These are phyloP conservation scores for Phaeosphaeriaceae sp. DNA, from an alignment of 2,329 filamentous ascomycete genomes.

Conservation along the genomic window DNA sequence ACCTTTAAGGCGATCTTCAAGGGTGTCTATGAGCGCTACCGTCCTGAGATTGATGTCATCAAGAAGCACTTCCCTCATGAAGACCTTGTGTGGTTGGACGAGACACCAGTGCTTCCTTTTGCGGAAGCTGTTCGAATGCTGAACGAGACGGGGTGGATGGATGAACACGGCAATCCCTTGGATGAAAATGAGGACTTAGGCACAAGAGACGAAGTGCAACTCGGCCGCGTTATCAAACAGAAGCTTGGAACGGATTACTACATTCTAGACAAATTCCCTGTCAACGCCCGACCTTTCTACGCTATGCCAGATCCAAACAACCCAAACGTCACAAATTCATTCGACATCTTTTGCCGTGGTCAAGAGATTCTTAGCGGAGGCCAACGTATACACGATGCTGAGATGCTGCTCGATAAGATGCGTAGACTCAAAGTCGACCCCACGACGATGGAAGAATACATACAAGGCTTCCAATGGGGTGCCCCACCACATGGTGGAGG, in stretches of 20 bases:
- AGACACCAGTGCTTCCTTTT: conserved; percentile 84
- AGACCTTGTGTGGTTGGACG: conserved; percentile 83
- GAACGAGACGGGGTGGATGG: conserved; percentile 75
- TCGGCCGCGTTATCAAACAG: conserved; percentile 83
- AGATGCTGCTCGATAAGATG: conserved; percentile 79
- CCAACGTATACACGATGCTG: conserved; percentile 86
- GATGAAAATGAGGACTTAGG: conserved; percentile 79
- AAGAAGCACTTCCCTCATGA: conserved; percentile 86
- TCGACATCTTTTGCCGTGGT: conserved; percentile 91
- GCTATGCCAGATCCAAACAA: conserved; percentile 82
- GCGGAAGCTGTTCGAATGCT: conserved; percentile 80
- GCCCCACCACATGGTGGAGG: conserved; percentile 89
- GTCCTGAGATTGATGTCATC: conserved; percentile 76
- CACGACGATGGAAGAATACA: conserved; percentile 86
- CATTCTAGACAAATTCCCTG: conserved; percentile 91
- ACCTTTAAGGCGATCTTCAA: conserved; percentile 82
- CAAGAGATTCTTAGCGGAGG: conserved; percentile 93
- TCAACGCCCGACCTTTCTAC: conserved; percentile 85
- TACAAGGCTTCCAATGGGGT: conserved; percentile 86
- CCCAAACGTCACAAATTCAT: conserved; percentile 81
- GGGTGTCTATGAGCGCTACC: conserved; percentile 71
- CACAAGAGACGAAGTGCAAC: conserved; percentile 84
- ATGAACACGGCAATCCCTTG: conserved; percentile 75
- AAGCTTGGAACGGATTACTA: conserved; percentile 92
- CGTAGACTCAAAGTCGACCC: conserved; percentile 75